phyloP scores from a whole-genome alignment of 2,329 filamentous ascomycete genomes.

The Zasmidium cellare region DNA sequence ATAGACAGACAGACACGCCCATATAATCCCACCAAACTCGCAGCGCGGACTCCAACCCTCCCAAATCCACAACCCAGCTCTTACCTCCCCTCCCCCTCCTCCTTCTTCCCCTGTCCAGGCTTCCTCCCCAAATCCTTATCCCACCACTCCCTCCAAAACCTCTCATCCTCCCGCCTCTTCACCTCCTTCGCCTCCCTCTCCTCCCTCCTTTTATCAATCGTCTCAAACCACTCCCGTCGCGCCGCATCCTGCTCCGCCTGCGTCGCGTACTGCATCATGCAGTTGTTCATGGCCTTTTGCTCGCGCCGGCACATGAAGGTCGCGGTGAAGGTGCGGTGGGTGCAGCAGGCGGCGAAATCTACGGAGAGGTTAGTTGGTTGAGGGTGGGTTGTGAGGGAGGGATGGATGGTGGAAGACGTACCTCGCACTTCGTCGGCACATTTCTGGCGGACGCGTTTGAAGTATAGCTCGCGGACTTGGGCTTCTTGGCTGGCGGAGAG shows the following conservation, averaged over 20 bases:
- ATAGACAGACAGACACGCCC: neutral
- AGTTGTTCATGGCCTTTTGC: constrained; percentile 85
- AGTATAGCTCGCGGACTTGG: constrained; percentile 77
- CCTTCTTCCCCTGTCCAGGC: constrained; percentile 17
- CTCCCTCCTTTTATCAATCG: constrained; percentile 67
- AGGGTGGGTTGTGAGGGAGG: neutral
- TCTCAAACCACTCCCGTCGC: constrained; percentile 88
- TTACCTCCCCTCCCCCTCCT: constrained; percentile 4
- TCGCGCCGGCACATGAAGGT: constrained; percentile 81
- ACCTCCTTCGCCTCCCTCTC: constrained; percentile 61
- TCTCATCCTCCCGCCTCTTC: constrained; percentile 44
- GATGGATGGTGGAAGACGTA: constrained; percentile 20
- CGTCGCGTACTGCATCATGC: constrained; percentile 86
- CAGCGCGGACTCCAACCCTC: neutral
- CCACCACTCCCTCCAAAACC: constrained; percentile 55
- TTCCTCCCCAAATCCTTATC: constrained; percentile 37
- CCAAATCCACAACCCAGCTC: neutral
- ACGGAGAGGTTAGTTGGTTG: neutral
- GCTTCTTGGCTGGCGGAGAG: constrained; percentile 79
- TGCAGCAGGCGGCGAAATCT: constrained; percentile 92
- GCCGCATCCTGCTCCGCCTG: constrained; percentile 83
- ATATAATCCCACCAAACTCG: neutral
- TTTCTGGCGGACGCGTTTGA: constrained; percentile 72
- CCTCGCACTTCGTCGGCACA: constrained; percentile 63
- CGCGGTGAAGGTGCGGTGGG: constrained; percentile 80